Conservation (phyloP, 2,329 filamentous ascomycete genomes). For the Fusarium sp. region DNA sequence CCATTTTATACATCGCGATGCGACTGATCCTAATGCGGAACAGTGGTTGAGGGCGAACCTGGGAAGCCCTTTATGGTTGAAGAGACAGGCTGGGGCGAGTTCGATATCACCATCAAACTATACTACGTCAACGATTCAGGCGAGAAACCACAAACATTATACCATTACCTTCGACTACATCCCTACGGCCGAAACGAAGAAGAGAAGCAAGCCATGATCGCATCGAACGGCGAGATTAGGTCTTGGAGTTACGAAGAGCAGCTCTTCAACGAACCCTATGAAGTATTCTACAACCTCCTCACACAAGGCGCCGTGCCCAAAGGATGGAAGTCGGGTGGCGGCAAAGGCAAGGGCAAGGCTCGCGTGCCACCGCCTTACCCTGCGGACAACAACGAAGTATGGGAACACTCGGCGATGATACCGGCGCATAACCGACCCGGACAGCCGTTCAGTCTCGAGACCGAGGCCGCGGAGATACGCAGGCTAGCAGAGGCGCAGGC, state of each 20-base stretch:
- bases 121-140: constrained; percentile 90
- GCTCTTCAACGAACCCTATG: constrained; percentile 96
- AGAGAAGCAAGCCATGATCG: constrained; percentile 72
- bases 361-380: constrained; percentile 56
- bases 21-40: constrained; percentile 37
- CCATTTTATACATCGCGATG: constrained; percentile 1
- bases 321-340: constrained; percentile 60
- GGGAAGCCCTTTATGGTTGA: constrained; percentile 82
- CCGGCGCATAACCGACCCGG: constrained; percentile 75
- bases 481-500: constrained; percentile 73
- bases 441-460: constrained; percentile 80
- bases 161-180: constrained; percentile 91
- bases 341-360: constrained; percentile 66
- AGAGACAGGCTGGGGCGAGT: constrained; percentile 98
- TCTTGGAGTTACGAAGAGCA: constrained; percentile 93
- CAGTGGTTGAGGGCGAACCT: constrained; percentile 77
- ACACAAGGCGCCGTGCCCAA: constrained; percentile 76
- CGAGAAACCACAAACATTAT: constrained; percentile 96
- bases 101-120: constrained; percentile 94
- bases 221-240: constrained; percentile 73
- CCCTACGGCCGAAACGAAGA: constrained; percentile 88
- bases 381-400: constrained; percentile 63
- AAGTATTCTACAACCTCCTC: constrained; percentile 89
- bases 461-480: constrained; percentile 73
- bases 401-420: constrained; percentile 80